Conservation (phyloP, 306 rosid genomes). For the Acacia acuminata region DNA sequence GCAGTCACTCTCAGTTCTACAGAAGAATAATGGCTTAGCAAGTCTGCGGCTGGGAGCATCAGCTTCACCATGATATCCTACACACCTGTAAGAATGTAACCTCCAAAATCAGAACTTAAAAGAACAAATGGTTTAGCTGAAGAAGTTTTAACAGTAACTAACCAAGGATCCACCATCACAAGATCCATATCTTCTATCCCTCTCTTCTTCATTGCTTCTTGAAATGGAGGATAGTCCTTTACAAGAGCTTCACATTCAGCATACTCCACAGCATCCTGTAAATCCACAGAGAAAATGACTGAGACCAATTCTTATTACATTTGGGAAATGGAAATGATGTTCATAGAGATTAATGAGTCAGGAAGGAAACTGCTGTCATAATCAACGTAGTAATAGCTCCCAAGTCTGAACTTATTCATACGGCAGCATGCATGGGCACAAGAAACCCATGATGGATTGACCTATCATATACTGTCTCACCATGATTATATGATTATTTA, state of each 20-base stretch:
- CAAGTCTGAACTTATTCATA: background rate
- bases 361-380: background rate
- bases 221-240: constrained; percentile 69
- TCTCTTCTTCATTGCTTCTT: constrained; percentile 84
- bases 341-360: constrained; percentile 4
- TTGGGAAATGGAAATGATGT: background rate
- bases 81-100: constrained; percentile 55
- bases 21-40: constrained; percentile 78
- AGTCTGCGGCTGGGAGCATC: constrained; percentile 89
- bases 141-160: constrained; percentile 28
- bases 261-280: constrained; percentile 80
- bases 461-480: background rate
- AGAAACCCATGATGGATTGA: constrained; percentile 14
- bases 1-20: constrained; percentile 87
- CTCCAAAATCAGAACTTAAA: constrained; percentile 18
- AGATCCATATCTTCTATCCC: constrained; percentile 92
- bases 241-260: constrained; percentile 89
- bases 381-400: background rate
- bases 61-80: constrained; percentile 75
- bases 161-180: constrained; percentile 90
- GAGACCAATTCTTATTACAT: background rate
- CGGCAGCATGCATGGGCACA: background rate
- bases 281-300: constrained; percentile 26
- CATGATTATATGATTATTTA: background rate
- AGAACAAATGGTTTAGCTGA: background rate